Base-by-base conservation (phyloP, 305 asterid species). In the Fraxinus paxiana region DNA sequence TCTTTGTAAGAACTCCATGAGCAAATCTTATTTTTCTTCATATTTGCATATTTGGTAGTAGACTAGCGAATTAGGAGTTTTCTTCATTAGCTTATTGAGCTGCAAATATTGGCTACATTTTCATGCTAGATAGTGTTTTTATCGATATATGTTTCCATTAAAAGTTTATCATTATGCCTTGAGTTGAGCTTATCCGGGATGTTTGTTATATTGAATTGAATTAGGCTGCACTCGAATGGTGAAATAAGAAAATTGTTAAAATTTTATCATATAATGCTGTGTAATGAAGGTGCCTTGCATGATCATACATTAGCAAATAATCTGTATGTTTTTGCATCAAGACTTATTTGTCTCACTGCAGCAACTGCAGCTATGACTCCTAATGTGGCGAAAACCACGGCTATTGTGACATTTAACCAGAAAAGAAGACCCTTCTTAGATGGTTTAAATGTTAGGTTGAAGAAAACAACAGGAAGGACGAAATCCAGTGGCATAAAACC, bases 401-500 rank as follows among this genome's bases (percentile, higher is more conserved):
- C 96, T 71, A 94, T 89, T 18, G 83, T 43, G 15, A 83, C 31
- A 71, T 95, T 94, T 13, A 94, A 3, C 96, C 96, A 92, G 69
- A 89, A 91, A 13, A 82, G 18, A 43, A 77, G 80, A 18, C 92
- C 82, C 78, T 80, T 86, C 79, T 88, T 91, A 8, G 94, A 87
- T 3, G 97, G 93, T 84, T 91, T 91, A 88, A 95, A 95, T 12
- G 98, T 94, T 31, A 90, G n/a, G 87, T 92, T 92, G 92, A 79
- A 95, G 95, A 94, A 94, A 46, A 95, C 75, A 17, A 84, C 83
- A 6, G 98, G 99, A 31, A 95, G 92, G 26, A 94, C 95, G 56
- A 94, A 94, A 59, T 95, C 99, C 0, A 95, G 95, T 6, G 99
- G 99, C 89, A 95, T 63, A 89, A 95, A 92, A 46, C 99, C 98